Conservation (phyloP, 202 grass and related monocot species). For the Hordeum pubiflorum region DNA sequence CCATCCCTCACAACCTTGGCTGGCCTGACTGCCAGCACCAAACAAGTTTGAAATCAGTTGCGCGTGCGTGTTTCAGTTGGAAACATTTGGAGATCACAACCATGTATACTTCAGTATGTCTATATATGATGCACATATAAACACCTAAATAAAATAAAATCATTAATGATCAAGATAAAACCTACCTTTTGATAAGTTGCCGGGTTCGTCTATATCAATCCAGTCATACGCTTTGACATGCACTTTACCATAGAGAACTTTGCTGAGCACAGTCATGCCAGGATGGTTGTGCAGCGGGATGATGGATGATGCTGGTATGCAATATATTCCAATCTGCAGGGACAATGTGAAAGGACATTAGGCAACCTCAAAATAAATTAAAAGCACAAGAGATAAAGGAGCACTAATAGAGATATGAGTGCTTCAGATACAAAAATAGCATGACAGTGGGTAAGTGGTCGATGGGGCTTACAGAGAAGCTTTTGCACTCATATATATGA, state of each 20-base stretch:
- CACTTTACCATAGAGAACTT: conserved; percentile 67
- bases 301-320: conserved; percentile 81
- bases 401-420: not conserved
- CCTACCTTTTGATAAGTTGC: conserved; percentile 50
- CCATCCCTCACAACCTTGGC: conserved; percentile 64
- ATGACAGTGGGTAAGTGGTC: not conserved
- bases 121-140: not conserved
- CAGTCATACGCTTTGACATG: conserved; percentile 88
- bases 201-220: conserved; percentile 43
- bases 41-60: not conserved
- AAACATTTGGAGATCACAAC: not conserved
- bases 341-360: not conserved
- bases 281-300: conserved; percentile 97
- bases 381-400: not conserved
- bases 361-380: not conserved
- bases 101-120: not conserved
- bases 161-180: not conserved
- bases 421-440: not conserved
- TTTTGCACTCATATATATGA: conserved; percentile 81
- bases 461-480: conserved; percentile 55
- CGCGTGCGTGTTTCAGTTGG: not conserved
- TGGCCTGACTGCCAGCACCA: conserved; percentile 33
- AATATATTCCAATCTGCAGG: conserved; percentile 92
- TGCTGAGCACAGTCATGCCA: conserved; percentile 87
- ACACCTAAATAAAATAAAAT: not conserved